phyloP scores from a whole-genome alignment of 2,329 filamentous ascomycete genomes.

The Teratosphaeria epicoccoides region DNA sequence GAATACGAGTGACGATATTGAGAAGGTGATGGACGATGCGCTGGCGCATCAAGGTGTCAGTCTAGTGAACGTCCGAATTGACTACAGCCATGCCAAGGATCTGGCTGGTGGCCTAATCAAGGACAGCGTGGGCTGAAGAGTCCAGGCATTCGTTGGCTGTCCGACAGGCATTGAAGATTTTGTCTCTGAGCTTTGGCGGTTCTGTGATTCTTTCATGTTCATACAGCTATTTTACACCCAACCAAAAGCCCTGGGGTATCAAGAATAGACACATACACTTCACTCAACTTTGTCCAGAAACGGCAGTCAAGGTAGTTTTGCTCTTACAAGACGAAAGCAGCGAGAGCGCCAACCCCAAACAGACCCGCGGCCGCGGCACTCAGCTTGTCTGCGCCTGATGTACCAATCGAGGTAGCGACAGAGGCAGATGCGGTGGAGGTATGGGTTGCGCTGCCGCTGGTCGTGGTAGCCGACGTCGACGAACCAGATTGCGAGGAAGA shows the following conservation, averaged over 20 bases:
- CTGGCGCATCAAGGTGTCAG: constrained; percentile 33
- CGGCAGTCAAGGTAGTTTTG: not conserved
- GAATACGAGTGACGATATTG: constrained; percentile 29
- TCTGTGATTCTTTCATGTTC: not conserved
- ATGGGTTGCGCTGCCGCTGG: not conserved
- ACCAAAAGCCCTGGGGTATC: not conserved
- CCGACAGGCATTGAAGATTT: not conserved
- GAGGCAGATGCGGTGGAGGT: not conserved
- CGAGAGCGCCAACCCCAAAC: not conserved
- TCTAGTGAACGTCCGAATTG: constrained; percentile 39
- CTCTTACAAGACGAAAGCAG: not conserved
- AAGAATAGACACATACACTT: not conserved
- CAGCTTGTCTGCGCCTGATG: not conserved
- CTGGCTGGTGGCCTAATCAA: constrained; percentile 32
- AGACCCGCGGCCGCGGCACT: not conserved
- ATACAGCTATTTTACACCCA: not conserved
- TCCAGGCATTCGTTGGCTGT: not conserved
- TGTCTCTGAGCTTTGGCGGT: not conserved
- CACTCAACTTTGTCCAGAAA: not conserved
- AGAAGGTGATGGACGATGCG: constrained; percentile 35
- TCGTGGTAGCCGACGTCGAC: not conserved
- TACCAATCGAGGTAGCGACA: not conserved
- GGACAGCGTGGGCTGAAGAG: constrained; percentile 22
- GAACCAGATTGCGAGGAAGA: not conserved
- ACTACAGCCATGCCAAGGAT: constrained; percentile 35